Percentiles rank a stretch among this genome's conserved stretches.
Evolutionary conservation across 2,329 filamentous ascomycete species (phyloP).

Genomic region (Byssothecium circinans): DNA sequence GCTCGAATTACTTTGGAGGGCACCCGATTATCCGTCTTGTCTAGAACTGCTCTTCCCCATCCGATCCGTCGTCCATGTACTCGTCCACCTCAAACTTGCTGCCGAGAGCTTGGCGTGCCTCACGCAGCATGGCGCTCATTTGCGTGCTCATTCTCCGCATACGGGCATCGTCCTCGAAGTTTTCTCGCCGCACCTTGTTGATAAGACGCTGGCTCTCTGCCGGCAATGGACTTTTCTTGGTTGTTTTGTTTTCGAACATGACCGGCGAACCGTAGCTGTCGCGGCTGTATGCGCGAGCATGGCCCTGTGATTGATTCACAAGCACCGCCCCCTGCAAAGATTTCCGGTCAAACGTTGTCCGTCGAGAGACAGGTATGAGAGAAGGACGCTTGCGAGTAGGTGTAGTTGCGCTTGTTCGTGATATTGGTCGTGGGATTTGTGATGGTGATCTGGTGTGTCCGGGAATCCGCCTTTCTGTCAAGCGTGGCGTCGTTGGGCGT

Average conservation of each 20-base stretch:
- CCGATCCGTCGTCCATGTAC: conserved; percentile 19
- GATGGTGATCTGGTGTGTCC: conserved; percentile 30
- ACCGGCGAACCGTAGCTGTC: conserved; percentile 37
- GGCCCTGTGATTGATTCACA: conserved; percentile 13
- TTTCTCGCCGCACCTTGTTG: conserved; percentile 70
- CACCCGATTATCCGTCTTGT: too few species aligned
- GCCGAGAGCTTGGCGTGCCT: conserved; percentile 82
- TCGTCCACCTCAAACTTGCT: conserved; percentile 46
- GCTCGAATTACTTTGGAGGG: too few species aligned
- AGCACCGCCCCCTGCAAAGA: conserved; percentile 20
- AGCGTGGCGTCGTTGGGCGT: conserved; percentile 48
- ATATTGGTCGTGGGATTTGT: conserved; percentile 39
- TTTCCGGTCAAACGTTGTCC: conserved; percentile 31
- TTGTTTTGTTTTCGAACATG: conserved; percentile 21
- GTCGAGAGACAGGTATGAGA: conserved; percentile 49
- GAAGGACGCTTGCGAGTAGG: conserved; percentile 38
- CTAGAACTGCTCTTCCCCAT: neutral
- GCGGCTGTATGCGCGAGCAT: conserved; percentile 31
- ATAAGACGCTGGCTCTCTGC: conserved; percentile 74
- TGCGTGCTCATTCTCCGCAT: conserved; percentile 79
- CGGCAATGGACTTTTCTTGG: conserved; percentile 44
- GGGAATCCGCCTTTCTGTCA: conserved; percentile 36
- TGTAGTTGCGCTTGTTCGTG: conserved; percentile 21
- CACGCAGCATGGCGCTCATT: conserved; percentile 81
- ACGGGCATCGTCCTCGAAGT: conserved; percentile 75